Evolutionary conservation across 345 rosid species (phyloP).

Genomic region (Euclidium syriacum): DNA sequence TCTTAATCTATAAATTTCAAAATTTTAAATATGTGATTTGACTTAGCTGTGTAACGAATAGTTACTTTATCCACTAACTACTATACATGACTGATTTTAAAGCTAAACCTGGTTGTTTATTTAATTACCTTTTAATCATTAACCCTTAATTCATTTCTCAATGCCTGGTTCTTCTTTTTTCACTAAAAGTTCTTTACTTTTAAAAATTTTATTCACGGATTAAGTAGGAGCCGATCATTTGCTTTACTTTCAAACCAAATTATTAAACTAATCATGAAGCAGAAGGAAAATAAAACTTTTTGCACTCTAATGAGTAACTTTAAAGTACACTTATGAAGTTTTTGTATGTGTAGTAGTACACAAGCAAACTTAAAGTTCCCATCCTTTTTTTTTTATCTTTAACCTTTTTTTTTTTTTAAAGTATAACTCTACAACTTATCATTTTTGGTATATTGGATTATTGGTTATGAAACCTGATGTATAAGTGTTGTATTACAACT

Average conservation of each 20-base stretch:
- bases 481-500: neutral
- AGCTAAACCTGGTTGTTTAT: neutral
- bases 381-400: neutral
- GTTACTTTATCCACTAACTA: constrained; percentile 14
- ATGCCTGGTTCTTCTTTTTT: neutral
- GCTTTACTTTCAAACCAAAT: constrained; percentile 22
- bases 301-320: constrained; percentile 27
- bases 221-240: constrained; percentile 7
- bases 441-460: neutral
- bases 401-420: neutral
- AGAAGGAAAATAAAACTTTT: neutral
- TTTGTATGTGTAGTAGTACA: neutral
- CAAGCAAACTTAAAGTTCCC: constrained; percentile 8
- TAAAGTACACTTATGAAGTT: constrained; percentile 21
- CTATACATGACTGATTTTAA: neutral
- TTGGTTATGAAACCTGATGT: neutral
- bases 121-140: constrained; percentile 1
- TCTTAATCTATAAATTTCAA: neutral
- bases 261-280: neutral
- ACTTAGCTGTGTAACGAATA: neutral
- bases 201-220: neutral
- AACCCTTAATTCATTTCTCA: constrained; percentile 10
- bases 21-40: neutral
- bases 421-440: neutral
- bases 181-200: neutral